phyloP scores from a whole-genome alignment of 1,284 basidiomycete species.

The Taiwanofungus camphoratus region DNA sequence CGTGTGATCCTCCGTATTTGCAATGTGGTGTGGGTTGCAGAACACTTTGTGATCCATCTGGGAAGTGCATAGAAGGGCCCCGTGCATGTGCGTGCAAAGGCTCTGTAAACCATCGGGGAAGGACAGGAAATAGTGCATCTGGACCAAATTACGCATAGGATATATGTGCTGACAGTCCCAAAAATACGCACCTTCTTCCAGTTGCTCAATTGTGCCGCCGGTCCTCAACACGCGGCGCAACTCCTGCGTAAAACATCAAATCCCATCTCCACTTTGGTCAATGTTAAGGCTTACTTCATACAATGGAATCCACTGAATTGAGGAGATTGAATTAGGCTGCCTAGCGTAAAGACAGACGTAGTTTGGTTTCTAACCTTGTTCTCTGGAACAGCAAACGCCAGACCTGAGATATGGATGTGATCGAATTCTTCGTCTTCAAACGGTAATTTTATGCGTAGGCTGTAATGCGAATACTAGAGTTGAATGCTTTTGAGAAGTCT shows the following conservation, averaged over 20 bases:
- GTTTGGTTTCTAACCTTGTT: conserved; percentile 47
- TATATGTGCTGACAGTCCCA: not conserved
- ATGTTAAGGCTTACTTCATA: conserved; percentile 47
- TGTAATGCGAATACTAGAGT: too few species aligned
- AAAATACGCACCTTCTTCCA: conserved; percentile 55
- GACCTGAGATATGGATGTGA: conserved; percentile 60
- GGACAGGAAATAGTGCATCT: conserved; percentile 32
- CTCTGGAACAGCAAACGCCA: conserved; percentile 66
- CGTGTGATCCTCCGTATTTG: conserved; percentile 24
- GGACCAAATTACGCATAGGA: not conserved
- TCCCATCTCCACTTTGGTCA: not conserved
- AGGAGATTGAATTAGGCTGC: conserved; percentile 4
- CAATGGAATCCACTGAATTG: conserved; percentile 54
- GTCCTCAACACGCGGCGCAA: conserved; percentile 61
- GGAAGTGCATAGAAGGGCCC: conserved; percentile 17
- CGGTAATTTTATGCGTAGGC: conserved; percentile 65
- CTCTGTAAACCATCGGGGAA: conserved; percentile 34
- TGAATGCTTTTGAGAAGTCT: too few species aligned
- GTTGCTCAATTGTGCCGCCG: conserved; percentile 62
- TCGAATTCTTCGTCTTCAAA: conserved; percentile 78
- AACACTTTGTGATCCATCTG: conserved; percentile 15
- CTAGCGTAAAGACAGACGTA: not conserved
- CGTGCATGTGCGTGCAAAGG: conserved; percentile 26
- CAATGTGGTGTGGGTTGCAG: conserved; percentile 11
- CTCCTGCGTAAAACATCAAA: conserved; percentile 40